phyloP scores from a whole-genome alignment of 441 rosid genomes.

The Melastoma candidum region DNA sequence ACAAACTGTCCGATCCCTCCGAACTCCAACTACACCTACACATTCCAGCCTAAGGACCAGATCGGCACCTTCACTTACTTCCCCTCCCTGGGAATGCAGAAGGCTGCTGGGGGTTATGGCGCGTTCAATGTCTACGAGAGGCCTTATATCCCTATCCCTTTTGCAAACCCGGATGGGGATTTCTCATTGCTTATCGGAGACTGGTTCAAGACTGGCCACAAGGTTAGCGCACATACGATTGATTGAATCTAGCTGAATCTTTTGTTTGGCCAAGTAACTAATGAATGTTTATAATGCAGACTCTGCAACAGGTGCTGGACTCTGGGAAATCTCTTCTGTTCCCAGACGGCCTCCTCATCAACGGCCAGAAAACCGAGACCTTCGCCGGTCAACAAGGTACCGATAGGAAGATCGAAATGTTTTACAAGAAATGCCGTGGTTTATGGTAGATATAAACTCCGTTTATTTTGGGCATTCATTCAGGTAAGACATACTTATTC shows the following conservation, averaged over 20 bases:
- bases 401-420: not conserved
- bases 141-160: constrained; percentile 68
- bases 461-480: constrained; percentile 7
- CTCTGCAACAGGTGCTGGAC: constrained; percentile 49
- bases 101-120: constrained; percentile 88
- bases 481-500: constrained; percentile 82
- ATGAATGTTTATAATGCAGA: constrained; percentile 22
- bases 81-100: constrained; percentile 72
- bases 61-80: constrained; percentile 77
- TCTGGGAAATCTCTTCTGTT: constrained; percentile 59
- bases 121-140: constrained; percentile 58
- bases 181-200: constrained; percentile 82
- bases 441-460: too few species aligned
- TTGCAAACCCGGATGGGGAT: constrained; percentile 51
- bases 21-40: constrained; percentile 76
- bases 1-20: constrained; percentile 89
- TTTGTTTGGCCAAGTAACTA: not conserved
- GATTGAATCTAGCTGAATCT: not conserved
- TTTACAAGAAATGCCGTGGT: too few species aligned
- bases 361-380: constrained; percentile 56
- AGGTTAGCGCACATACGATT: constrained; percentile 25
- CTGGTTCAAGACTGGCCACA: constrained; percentile 76
- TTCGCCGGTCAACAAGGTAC: constrained; percentile 75
- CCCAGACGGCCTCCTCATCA: constrained; percentile 74
- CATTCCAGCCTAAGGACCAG: constrained; percentile 86